Evolutionary conservation across 2,329 filamentous ascomycete species (phyloP).

Genomic region (Berkeleyomyces basicola): DNA sequence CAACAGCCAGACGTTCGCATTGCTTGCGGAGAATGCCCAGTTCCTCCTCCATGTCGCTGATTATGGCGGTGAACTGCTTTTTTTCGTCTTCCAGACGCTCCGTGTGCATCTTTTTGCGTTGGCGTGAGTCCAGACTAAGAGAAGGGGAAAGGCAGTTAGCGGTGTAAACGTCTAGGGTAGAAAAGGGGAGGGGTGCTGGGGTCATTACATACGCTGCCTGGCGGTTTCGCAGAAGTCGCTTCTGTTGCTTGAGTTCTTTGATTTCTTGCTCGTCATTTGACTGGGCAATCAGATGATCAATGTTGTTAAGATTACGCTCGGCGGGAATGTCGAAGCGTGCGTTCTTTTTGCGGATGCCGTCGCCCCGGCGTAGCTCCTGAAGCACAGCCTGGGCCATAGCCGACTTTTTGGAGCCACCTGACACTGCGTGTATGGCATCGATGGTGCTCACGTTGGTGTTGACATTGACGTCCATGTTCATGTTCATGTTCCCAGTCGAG

Average conservation of each 20-base stretch:
- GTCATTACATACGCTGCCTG: slow-evolving; percentile 69
- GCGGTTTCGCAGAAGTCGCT: slow-evolving; percentile 82
- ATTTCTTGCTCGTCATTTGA: slow-evolving; percentile 83
- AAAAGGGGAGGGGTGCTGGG: slow-evolving; percentile 12
- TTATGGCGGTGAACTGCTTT: slow-evolving; percentile 67
- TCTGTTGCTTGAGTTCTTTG: slow-evolving; percentile 97
- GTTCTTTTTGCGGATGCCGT: slow-evolving; percentile 97
- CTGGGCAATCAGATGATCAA: slow-evolving; percentile 79
- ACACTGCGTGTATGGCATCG: slow-evolving; percentile 37
- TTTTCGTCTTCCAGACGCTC: slow-evolving; percentile 95
- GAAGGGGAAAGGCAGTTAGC: slow-evolving; percentile 2
- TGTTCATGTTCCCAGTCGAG: not conserved
- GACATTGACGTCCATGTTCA: slow-evolving; percentile 20
- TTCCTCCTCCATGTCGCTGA: slow-evolving; percentile 65
- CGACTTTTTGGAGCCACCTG: slow-evolving; percentile 34
- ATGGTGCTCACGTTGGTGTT: slow-evolving; percentile 21
- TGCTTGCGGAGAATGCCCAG: slow-evolving; percentile 50
- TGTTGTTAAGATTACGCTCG: slow-evolving; percentile 84
- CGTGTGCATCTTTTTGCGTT: slow-evolving; percentile 96
- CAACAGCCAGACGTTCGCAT: slow-evolving; percentile 52
- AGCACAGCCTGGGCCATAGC: slow-evolving; percentile 10
- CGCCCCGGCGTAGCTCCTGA: slow-evolving; percentile 56
- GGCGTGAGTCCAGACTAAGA: slow-evolving; percentile 74
- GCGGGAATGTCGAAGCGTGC: slow-evolving; percentile 92
- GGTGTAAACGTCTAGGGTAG: not conserved